Evolutionary conservation across 257 asterid species (phyloP).

Genomic region (Solanum sejunctum): DNA sequence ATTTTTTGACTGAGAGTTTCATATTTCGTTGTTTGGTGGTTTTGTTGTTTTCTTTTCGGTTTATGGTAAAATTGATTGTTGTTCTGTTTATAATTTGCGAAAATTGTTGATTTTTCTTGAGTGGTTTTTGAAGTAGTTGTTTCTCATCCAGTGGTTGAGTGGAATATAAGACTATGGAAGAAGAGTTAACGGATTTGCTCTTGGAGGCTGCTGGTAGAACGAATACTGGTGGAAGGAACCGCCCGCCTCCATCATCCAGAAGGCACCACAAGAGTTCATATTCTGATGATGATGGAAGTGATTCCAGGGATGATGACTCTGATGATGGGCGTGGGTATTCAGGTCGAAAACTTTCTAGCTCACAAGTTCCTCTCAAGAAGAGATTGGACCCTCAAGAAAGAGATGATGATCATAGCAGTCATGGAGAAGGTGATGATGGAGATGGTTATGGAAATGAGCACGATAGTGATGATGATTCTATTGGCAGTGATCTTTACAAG

Average conservation of each 20-base stretch:
- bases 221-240: conserved; percentile 43
- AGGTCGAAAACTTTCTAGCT: conserved; percentile 58
- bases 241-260: conserved; percentile 60
- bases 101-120: not conserved
- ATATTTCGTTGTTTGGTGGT: not conserved
- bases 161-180: conserved; percentile 42
- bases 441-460: conserved; percentile 32
- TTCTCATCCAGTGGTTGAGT: not conserved
- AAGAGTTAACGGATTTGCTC: conserved; percentile 74
- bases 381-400: conserved; percentile 68
- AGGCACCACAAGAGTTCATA: conserved; percentile 47
- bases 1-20: not conserved
- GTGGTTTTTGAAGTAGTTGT: not conserved
- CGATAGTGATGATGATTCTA: conserved; percentile 88
- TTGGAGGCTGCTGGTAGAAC: conserved; percentile 95
- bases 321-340: conserved; percentile 74
- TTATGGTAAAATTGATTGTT: not conserved
- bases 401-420: conserved; percentile 62
- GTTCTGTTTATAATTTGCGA: not conserved
- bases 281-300: conserved; percentile 80
- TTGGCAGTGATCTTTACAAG: conserved; percentile 93
- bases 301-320: conserved; percentile 72
- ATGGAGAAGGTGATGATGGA: conserved; percentile 44
- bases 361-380: conserved; percentile 90
- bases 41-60: not conserved